phyloP scores from a whole-genome alignment of 2,329 filamentous ascomycete species.

The Paradendryphiella salina region DNA sequence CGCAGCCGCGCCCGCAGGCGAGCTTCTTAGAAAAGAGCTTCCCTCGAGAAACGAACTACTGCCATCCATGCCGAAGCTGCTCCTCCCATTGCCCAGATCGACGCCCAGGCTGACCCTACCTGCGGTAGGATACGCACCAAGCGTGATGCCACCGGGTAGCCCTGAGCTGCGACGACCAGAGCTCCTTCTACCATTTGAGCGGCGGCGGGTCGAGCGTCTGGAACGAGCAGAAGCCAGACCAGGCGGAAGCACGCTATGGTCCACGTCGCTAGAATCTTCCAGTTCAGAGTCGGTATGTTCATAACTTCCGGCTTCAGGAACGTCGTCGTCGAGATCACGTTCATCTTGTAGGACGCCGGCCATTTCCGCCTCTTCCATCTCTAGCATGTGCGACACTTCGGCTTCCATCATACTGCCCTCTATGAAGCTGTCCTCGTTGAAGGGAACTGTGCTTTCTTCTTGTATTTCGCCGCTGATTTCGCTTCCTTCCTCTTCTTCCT shows the following conservation, averaged over 20 bases:
- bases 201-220: constrained; percentile 25
- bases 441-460: constrained; percentile 47
- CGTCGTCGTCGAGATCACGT: constrained; percentile 55
- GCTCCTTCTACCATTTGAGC: constrained; percentile 27
- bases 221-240: constrained; percentile 27
- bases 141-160: constrained; percentile 12
- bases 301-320: constrained; percentile 58
- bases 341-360: constrained; percentile 54
- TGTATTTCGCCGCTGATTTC: constrained; percentile 28
- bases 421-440: constrained; percentile 55
- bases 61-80: constrained; percentile 40
- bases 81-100: constrained; percentile 30
- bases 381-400: constrained; percentile 45
- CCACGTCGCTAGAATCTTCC: constrained; percentile 46
- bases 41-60: constrained; percentile 45
- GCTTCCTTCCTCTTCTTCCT: constrained; percentile 6
- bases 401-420: constrained; percentile 50
- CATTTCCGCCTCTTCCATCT: constrained; percentile 54
- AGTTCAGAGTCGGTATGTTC: constrained; percentile 59
- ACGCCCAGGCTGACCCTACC: constrained; percentile 24
- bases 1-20: constrained; percentile 30
- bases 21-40: constrained; percentile 44
- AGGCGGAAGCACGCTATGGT: constrained; percentile 18
- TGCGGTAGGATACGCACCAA: constrained; percentile 6
- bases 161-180: constrained; percentile 29